Conservation (phyloP, 2,329 filamentous ascomycete genomes). For the Fusarium coffeatum region DNA sequence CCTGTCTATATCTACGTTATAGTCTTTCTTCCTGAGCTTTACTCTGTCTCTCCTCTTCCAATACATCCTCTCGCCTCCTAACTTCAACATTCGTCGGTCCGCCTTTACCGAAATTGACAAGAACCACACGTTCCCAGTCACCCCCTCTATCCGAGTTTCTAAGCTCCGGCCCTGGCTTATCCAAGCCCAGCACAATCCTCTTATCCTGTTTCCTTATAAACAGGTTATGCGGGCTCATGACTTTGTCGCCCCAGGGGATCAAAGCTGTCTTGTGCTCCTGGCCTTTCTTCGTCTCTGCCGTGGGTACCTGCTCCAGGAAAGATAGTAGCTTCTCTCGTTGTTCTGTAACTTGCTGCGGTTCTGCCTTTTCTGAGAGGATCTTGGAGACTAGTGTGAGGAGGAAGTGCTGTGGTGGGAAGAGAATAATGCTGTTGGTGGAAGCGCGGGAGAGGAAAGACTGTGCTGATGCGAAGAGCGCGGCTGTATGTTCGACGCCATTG, state of each 20-base stretch:
- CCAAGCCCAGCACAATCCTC: slow-evolving; percentile 66
- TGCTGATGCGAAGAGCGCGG: slow-evolving; percentile 80
- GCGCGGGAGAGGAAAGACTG: slow-evolving; percentile 76
- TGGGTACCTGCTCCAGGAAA: slow-evolving; percentile 62
- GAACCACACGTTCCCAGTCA: slow-evolving; percentile 68
- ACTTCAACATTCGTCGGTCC: slow-evolving; percentile 67
- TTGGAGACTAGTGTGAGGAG: slow-evolving; percentile 70
- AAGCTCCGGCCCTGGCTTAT: slow-evolving; percentile 68
- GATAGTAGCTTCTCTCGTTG: slow-evolving; percentile 65
- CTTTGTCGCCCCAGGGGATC: slow-evolving; percentile 70
- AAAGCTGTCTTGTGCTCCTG: slow-evolving; percentile 55
- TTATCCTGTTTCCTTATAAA: slow-evolving; percentile 59
- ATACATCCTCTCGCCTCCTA: slow-evolving; percentile 59
- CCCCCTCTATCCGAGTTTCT: slow-evolving; percentile 61
- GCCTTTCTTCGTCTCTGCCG: slow-evolving; percentile 55
- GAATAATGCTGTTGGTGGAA: slow-evolving; percentile 73
- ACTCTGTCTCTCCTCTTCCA: slow-evolving; percentile 58
- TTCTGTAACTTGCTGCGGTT: slow-evolving; percentile 53
- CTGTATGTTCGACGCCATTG: slow-evolving; percentile 73
- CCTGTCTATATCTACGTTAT: slow-evolving; percentile 20
- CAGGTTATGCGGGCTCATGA: slow-evolving; percentile 67
- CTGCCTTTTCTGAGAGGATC: slow-evolving; percentile 57
- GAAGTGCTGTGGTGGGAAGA: slow-evolving; percentile 92
- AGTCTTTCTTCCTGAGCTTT: slow-evolving; percentile 45
- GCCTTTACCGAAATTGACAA: slow-evolving; percentile 64